Evolutionary conservation across 1,284 basidiomycete genomes (phyloP).

Genomic region (Ganoderma meredithae): DNA sequence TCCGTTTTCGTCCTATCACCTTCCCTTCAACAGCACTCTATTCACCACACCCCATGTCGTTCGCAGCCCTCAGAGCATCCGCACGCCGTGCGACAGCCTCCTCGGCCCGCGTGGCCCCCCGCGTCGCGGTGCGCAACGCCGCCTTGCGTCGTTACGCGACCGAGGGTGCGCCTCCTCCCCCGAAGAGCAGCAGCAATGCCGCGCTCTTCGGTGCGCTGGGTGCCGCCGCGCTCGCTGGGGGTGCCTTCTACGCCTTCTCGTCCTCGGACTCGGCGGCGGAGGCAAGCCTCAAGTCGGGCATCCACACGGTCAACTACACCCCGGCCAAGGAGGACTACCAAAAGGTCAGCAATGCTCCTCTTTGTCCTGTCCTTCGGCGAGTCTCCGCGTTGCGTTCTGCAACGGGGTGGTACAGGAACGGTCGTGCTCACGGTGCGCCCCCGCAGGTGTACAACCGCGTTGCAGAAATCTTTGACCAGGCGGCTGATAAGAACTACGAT

Average conservation of each 20-base stretch:
- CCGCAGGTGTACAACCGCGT: conserved; percentile 87
- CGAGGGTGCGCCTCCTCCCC: conserved; percentile 48
- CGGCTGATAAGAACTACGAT: conserved; percentile 76
- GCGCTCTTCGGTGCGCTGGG: conserved; percentile 65
- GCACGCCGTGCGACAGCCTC: conserved; percentile 51
- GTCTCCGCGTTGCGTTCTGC: background rate
- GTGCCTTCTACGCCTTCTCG: conserved; percentile 63
- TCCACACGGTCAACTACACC: conserved; percentile 66
- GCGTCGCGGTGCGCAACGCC: conserved; percentile 37
- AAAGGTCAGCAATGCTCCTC: conserved; percentile 61
- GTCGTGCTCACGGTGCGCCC: conserved; percentile 4
- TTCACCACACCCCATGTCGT: conserved; percentile 50
- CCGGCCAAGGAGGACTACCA: conserved; percentile 86
- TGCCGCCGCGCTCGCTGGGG: conserved; percentile 53
- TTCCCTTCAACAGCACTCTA: conserved; percentile 22
- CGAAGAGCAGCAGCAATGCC: conserved; percentile 54
- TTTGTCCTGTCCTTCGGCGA: background rate
- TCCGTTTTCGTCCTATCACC: background rate
- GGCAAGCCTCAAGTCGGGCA: conserved; percentile 63
- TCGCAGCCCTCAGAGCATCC: conserved; percentile 55
- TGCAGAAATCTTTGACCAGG: conserved; percentile 78
- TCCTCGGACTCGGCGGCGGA: conserved; percentile 54
- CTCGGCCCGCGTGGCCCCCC: conserved; percentile 43
- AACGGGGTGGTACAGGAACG: background rate
- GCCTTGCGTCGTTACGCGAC: conserved; percentile 67